Percentiles rank a stretch among this genome's conserved stretches.
Evolutionary conservation across 2,329 filamentous ascomycete species (phyloP).

Genomic region (Apiospora koreana): DNA sequence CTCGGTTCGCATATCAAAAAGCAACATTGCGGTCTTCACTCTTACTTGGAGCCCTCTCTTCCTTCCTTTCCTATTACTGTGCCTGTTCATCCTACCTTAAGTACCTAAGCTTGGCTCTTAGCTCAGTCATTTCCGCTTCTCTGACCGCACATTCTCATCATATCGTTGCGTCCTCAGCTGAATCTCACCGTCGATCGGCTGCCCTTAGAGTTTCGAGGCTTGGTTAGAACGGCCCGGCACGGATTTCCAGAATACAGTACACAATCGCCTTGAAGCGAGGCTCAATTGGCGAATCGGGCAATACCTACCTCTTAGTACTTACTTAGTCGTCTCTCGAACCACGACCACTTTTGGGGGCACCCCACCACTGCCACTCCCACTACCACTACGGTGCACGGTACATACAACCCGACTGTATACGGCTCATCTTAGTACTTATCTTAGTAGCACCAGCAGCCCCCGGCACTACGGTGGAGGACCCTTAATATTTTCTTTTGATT

Average conservation of each 20-base stretch:
- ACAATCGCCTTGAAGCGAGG: not conserved
- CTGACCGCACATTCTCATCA: not conserved
- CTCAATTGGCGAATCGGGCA: not conserved
- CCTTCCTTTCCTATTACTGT: not conserved
- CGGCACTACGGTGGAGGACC: slow-evolving; percentile 8
- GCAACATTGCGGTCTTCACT: not conserved
- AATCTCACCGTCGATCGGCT: not conserved
- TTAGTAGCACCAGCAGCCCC: slow-evolving; percentile 4
- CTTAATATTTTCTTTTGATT: not conserved
- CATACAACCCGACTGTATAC: no score
- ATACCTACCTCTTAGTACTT: no score
- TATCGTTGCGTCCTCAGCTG: not conserved
- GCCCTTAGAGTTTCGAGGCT: not conserved
- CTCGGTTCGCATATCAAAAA: not conserved
- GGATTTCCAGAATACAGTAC: not conserved
- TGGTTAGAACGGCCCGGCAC: slow-evolving; percentile 3
- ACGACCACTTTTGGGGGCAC: no score
- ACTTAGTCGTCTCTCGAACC: no score
- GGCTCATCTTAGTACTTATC: not conserved
- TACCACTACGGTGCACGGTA: not conserved
- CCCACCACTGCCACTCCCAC: not conserved
- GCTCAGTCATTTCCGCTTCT: slow-evolving; percentile 4
- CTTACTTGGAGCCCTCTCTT: not conserved
- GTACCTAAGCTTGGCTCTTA: not conserved
- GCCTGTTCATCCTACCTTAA: no score